phyloP scores from a whole-genome alignment of 2,329 filamentous ascomycete species.

The Claviceps sorghi region DNA sequence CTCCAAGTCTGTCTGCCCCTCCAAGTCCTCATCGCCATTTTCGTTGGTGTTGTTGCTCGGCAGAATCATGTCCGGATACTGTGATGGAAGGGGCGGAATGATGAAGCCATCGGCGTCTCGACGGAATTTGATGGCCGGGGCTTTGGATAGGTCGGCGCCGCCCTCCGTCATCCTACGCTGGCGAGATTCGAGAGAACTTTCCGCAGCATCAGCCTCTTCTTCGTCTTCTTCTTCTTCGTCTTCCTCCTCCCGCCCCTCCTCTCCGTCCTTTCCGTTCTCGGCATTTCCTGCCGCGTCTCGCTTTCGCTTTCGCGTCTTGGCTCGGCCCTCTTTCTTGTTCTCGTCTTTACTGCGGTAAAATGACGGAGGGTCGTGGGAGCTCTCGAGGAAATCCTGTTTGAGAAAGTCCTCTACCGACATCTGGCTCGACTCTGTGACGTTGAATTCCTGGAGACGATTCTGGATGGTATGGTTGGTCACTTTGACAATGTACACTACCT shows the following conservation, averaged over 20 bases:
- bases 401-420: conserved; percentile 82
- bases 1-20: conserved; percentile 22
- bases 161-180: conserved; percentile 12
- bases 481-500: conserved; percentile 97
- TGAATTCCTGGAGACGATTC: conserved; percentile 84
- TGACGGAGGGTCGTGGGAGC: conserved; percentile 66
- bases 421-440: conserved; percentile 66
- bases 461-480: conserved; percentile 89
- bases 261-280: conserved; percentile 7
- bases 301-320: conserved; percentile 34
- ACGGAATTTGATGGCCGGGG: conserved; percentile 24
- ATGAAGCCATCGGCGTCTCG: conserved; percentile 55
- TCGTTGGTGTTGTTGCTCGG: conserved; percentile 7
- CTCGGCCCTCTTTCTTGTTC: conserved; percentile 38
- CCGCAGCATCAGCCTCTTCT: conserved; percentile 2
- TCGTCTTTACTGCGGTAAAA: conserved; percentile 55
- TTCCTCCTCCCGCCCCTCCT: too few species aligned
- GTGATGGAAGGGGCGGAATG: conserved; percentile 38
- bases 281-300: conserved; percentile 14
- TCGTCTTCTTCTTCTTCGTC: conserved; percentile 8
- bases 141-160: conserved; percentile 21
- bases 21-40: conserved; percentile 8
- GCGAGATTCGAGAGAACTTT: not conserved
- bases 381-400: conserved; percentile 55
- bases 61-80: conserved; percentile 19